Evolutionary conservation across 2,329 filamentous ascomycete species (phyloP).

Genomic region (Aspergillus sp.): DNA sequence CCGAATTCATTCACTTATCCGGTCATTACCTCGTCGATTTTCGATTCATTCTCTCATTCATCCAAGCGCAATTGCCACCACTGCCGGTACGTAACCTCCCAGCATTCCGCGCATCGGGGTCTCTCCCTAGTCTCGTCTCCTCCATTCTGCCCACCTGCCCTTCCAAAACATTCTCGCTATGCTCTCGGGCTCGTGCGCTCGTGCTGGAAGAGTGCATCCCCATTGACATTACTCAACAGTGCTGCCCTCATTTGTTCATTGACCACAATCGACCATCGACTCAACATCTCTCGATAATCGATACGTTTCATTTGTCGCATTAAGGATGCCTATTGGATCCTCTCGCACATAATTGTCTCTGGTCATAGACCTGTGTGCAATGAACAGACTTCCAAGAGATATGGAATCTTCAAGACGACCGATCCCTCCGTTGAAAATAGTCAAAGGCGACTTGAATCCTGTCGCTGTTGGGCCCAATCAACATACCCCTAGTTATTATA

Average conservation of each 20-base stretch:
- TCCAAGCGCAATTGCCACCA: not conserved
- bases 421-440: slow-evolving; percentile 33
- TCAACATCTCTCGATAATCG: slow-evolving; percentile 2
- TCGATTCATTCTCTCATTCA: not conserved
- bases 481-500: slow-evolving; percentile 4
- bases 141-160: not conserved
- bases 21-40: not conserved
- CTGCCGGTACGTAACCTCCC: not conserved
- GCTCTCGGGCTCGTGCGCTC: not conserved
- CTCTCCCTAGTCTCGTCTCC: not conserved
- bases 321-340: slow-evolving; percentile 23
- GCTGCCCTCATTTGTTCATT: too few species aligned
- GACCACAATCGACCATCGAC: not conserved
- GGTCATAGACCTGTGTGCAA: slow-evolving; percentile 24
- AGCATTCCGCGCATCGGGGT: not conserved
- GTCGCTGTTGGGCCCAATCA: slow-evolving; percentile 6
- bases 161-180: not conserved
- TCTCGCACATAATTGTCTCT: slow-evolving; percentile 18
- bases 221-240: too few species aligned
- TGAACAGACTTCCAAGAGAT: slow-evolving; percentile 9
- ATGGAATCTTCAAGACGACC: slow-evolving; percentile 31
- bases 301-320: not conserved
- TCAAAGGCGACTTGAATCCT: slow-evolving; percentile 26
- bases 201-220: too few species aligned
- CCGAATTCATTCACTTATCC: not conserved